Conservation (phyloP, 257 asterid genomes). For the Fraxinus excelsior region DNA sequence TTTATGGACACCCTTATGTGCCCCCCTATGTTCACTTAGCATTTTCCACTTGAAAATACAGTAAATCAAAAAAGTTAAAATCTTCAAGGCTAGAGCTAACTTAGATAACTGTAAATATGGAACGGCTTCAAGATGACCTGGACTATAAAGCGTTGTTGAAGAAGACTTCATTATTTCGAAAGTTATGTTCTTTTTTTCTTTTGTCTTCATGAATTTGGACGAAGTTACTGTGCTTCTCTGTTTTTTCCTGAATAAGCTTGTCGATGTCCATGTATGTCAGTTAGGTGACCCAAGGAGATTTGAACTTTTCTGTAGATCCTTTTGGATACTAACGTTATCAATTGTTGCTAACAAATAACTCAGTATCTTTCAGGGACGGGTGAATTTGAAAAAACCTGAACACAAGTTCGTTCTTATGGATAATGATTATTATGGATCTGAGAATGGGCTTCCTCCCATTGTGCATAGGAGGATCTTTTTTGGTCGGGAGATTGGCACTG, state of each 20-base stretch:
- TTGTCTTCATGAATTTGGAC: not conserved
- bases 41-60: constrained; percentile 7
- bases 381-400: constrained; percentile 72
- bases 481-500: constrained; percentile 80
- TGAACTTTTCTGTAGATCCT: not conserved
- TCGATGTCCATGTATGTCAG: not conserved
- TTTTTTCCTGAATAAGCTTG: not conserved
- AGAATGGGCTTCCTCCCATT: constrained; percentile 90
- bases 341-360: constrained; percentile 11
- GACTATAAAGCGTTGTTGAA: not conserved
- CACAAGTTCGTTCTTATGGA: constrained; percentile 83
- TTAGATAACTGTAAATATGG: not conserved
- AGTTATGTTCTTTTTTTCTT: not conserved
- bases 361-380: constrained; percentile 68
- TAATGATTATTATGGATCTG: constrained; percentile 68
- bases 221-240: not conserved
- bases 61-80: not conserved
- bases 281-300: not conserved
- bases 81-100: not conserved
- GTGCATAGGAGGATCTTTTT: constrained; percentile 68
- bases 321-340: not conserved
- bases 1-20: too few relatives aligned
- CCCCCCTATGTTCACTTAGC: too few relatives aligned
- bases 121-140: not conserved
- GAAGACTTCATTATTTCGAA: not conserved